These are phyloP conservation scores for Emericellopsis atlantica DNA, from an alignment of 2,329 filamentous ascomycete genomes.

Conservation along the genomic window DNA sequence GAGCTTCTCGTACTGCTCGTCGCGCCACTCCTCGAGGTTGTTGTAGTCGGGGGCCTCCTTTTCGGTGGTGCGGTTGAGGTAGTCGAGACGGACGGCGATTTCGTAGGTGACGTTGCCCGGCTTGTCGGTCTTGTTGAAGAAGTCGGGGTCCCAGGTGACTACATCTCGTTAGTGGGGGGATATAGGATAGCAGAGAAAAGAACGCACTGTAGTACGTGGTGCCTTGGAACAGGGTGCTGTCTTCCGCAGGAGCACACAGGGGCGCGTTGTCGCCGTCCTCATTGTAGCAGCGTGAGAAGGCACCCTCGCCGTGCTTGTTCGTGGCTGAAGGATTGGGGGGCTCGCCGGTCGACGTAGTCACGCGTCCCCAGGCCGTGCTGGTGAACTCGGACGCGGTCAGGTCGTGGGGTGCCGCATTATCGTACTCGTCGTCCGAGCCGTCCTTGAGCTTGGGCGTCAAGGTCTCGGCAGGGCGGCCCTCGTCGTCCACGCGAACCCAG, in stretches of 20 bases:
- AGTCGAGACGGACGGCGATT: conserved; percentile 25
- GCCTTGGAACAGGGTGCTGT: conserved; percentile 28
- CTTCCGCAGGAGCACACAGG: conserved; percentile 35
- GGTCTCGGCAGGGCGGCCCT: conserved; percentile 29
- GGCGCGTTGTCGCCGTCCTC: conserved; percentile 31
- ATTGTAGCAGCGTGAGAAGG: conserved; percentile 38
- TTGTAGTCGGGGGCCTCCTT: conserved; percentile 18
- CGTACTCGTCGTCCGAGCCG: conserved; percentile 24
- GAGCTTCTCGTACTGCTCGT: conserved; percentile 19
- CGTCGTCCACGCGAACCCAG: conserved; percentile 38
- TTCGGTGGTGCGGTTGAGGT: conserved; percentile 22
- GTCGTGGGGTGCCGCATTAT: conserved; percentile 28
- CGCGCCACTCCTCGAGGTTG: conserved; percentile 17
- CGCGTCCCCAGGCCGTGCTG: conserved; percentile 18
- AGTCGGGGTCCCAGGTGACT: conserved; percentile 46
- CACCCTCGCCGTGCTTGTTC: conserved; percentile 26
- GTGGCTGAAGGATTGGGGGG: conserved; percentile 31
- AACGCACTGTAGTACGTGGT: conserved; percentile 37
- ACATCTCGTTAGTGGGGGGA: neutral
- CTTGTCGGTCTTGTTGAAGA: conserved; percentile 25
- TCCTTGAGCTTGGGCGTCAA: conserved; percentile 35
- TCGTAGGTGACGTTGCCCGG: conserved; percentile 14
- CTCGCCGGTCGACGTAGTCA: conserved; percentile 27
- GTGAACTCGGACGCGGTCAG: conserved; percentile 31
- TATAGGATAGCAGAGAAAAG: neutral